phyloP scores from a whole-genome alignment of 225 moss, liverwort and hornwort species.

The Climacium dendroides region DNA sequence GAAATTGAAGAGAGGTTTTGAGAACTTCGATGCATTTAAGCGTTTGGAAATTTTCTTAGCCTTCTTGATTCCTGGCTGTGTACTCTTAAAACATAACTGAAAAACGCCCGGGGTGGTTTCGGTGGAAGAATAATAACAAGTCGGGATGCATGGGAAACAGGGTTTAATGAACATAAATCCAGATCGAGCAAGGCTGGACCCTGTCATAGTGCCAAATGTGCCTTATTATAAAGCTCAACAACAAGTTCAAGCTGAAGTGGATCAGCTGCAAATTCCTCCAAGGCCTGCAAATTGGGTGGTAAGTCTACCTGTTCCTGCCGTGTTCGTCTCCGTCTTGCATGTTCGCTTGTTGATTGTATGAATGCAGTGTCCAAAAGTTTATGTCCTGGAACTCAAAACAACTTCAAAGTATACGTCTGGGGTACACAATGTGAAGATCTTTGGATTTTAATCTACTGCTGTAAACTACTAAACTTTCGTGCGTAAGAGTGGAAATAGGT shows the following conservation, averaged over 20 bases:
- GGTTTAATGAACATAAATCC: slow-evolving; percentile 48
- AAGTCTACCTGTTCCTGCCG: neutral
- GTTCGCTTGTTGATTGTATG: neutral
- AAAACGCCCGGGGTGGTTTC: neutral
- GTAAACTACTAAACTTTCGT: neutral
- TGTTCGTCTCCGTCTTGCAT: neutral
- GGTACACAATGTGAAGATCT: neutral
- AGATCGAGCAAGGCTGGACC: slow-evolving; percentile 62
- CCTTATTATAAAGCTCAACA: slow-evolving; percentile 51
- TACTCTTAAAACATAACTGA: neutral
- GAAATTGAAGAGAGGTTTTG: neutral
- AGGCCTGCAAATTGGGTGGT: slow-evolving; percentile 87
- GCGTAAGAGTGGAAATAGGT: neutral
- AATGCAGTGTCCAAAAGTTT: neutral
- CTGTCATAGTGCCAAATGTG: slow-evolving; percentile 59
- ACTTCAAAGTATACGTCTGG: neutral
- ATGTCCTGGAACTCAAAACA: neutral
- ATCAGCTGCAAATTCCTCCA: slow-evolving; percentile 57
- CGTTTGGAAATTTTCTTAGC: neutral
- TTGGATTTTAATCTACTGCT: neutral
- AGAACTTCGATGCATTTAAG: neutral
- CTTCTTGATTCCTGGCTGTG: neutral
- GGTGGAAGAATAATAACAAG: neutral
- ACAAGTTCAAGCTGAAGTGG: slow-evolving; percentile 52
- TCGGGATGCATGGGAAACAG: slow-evolving; percentile 22